Base-by-base conservation (phyloP, 2,329 filamentous ascomycete species). In the Diaporthe sp. region DNA sequence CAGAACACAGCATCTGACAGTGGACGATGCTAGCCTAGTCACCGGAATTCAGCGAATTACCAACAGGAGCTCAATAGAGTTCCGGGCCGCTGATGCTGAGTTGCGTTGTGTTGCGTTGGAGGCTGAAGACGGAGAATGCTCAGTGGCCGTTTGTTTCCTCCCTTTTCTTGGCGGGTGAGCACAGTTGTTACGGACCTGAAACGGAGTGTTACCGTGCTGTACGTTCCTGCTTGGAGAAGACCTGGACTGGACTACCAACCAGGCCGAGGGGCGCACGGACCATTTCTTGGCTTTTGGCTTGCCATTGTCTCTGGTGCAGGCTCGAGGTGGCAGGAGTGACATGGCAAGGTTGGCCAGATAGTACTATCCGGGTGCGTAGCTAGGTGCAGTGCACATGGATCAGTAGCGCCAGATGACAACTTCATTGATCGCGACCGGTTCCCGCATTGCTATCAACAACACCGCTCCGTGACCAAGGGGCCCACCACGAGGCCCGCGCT, bases 391-490 rank as follows among this genome's bases (percentile, higher is more conserved):
- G 61, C 61, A 58, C 73, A 46, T 37, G 28, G 25, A 34, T 28
- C 8, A 22, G 34, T 34, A 62, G 72, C 53, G 72, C 68, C 62
- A 70, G 73, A 70, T 76, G 75, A 76, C 75, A 76, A 71, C 75
- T 70, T 72, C 75, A 75, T 57, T 59, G 53, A 73, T 70, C 37
- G 51, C 31, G 57, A n/a, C 71, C 69, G 19, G 51, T 37, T 75
- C 67, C 65, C 53, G 31, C 46, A 22, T 69, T 28, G 73, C 68
- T 19, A 70, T 75, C 73, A 46, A 59, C 58, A 73, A 57, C 19
- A 65, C 37, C 19, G 34, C 62, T 44, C 46, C 53, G 34, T 65
- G 62, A 75, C 69, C 73, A 59, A 57, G 68, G 67, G 65, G 49
- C 49, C 65, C 69, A 39, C 68, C 53, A 75, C 44, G 72, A 70